phyloP scores from a whole-genome alignment of 1,284 basidiomycete genomes.

The Ustilago bromivora region DNA sequence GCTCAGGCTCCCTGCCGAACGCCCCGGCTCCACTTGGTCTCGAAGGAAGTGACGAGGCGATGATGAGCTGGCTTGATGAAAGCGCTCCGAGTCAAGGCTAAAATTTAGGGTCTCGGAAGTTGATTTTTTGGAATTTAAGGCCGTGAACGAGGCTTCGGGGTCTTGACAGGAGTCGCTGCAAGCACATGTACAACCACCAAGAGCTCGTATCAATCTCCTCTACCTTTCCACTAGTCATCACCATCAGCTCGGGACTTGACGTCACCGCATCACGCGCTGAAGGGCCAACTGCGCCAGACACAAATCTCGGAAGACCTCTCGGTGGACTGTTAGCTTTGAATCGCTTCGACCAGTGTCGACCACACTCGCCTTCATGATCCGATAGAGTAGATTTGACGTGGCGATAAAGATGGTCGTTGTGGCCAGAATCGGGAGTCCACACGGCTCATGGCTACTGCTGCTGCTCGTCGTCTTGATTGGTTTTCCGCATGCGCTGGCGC shows the following conservation, averaged over 20 bases:
- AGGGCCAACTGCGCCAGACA: neutral
- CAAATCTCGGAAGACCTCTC: neutral
- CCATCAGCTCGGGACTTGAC: neutral
- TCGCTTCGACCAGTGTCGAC: neutral
- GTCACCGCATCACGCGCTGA: neutral
- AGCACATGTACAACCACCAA: neutral
- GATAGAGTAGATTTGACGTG: neutral
- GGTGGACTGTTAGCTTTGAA: neutral
- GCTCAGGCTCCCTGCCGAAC: too few species aligned
- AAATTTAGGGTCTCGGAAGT: constrained; percentile 30
- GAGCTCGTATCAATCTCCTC: neutral
- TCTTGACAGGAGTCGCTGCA: constrained; percentile 8
- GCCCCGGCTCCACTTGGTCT: too few species aligned
- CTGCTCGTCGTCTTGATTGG: constrained; percentile 4
- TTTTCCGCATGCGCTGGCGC: constrained; percentile 12
- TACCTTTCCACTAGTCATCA: neutral
- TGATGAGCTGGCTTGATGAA: too few species aligned
- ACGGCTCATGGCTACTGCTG: neutral
- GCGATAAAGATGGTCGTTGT: neutral
- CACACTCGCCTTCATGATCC: neutral
- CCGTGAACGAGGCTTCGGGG: constrained; percentile 13
- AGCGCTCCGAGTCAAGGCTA: neutral
- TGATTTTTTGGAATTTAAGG: constrained; percentile 10
- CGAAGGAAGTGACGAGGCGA: too few species aligned
- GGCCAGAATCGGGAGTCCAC: neutral